phyloP scores from a whole-genome alignment of 2,329 filamentous ascomycete genomes.

The Penicillium capsulatum region DNA sequence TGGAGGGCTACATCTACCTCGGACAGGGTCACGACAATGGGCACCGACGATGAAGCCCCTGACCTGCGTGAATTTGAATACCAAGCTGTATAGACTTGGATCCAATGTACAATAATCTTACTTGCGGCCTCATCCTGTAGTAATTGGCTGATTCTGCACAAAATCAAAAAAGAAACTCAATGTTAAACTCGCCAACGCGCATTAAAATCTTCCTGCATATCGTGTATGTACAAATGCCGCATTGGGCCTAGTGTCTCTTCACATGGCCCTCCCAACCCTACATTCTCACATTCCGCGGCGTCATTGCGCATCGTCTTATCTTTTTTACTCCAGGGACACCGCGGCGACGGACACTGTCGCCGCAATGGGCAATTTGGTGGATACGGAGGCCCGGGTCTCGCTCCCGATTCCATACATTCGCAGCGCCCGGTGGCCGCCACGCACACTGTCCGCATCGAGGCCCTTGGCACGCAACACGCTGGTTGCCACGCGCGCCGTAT shows the following conservation, averaged over 20 bases:
- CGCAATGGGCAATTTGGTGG: conserved; percentile 6
- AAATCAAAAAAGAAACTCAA: no score
- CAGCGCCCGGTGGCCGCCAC: conserved; percentile 39
- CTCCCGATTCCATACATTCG: conserved; percentile 26
- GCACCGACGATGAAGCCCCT: no score
- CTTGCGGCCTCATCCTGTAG: no score
- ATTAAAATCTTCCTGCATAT: no score
- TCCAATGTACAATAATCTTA: no score
- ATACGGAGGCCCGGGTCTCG: conserved; percentile 5
- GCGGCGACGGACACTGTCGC: conserved; percentile 18
- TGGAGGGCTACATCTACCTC: no score
- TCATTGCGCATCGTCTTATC: not conserved
- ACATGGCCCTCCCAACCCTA: conserved; percentile 15
- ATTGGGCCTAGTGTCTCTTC: conserved; percentile 15
- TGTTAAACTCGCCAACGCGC: no score
- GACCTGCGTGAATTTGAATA: no score
- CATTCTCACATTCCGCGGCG: conserved; percentile 9
- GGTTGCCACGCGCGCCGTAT: conserved; percentile 52
- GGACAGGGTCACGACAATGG: no score
- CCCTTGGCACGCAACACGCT: conserved; percentile 53
- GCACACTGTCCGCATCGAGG: conserved; percentile 46
- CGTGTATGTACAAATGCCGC: conserved; percentile 1
- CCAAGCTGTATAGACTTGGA: no score
- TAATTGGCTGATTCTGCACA: no score
- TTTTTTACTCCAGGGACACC: conserved; percentile 15